Base-by-base conservation (phyloP, 116 monocot genomes). In the Dioscorea cayenensis region DNA sequence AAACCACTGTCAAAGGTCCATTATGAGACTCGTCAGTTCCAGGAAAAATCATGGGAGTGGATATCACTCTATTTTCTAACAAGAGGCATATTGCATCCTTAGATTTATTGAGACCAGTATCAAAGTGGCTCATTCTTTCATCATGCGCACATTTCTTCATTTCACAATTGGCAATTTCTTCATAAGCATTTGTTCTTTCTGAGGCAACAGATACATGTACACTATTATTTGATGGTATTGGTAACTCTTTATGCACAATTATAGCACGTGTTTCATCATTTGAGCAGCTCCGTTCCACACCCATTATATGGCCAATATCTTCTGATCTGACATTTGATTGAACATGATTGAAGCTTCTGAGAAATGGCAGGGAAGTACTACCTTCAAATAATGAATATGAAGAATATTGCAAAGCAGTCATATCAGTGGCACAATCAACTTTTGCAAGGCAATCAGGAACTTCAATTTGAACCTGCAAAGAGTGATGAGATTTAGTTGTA, bases 401-500 rank as follows among this genome's bases (percentile, higher is more conserved):
- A 7, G 65, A 9, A 61, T 66, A 63, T 28, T 22, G 17, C 49
- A 62, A 25, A 7, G 19, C 2, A 3, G 49, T 51, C 63, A 63
- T 49, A 4, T 49, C 73, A 76, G 68, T n/a, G 38, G 77, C 52
- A 1, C 60, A 49, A 72, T 36, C 6, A 36, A 59, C 10, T 14
- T 49, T 63, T 7, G 8, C 22, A 3, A 48, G 17, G 51, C 23
- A 18, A 55, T 65, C 73, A 20, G 69, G 64, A 71, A 70, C 58
- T 21, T 10, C 38, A 21, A 17, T 14, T 27, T 84, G 63, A 58
- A 38, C 51, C 72, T 80, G 71, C 70, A 73, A 3, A 28, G 27
- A 55, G 64, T 50, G 20, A 63, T 16, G 69, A 51, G 14, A 14
- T 9, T 32, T 64, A 52, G 16, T 38, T 62, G 25, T 27, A 22